These are phyloP conservation scores for Dendrobium huoshanense DNA, from an alignment of 106 monocot genomes.

Conservation along the genomic window DNA sequence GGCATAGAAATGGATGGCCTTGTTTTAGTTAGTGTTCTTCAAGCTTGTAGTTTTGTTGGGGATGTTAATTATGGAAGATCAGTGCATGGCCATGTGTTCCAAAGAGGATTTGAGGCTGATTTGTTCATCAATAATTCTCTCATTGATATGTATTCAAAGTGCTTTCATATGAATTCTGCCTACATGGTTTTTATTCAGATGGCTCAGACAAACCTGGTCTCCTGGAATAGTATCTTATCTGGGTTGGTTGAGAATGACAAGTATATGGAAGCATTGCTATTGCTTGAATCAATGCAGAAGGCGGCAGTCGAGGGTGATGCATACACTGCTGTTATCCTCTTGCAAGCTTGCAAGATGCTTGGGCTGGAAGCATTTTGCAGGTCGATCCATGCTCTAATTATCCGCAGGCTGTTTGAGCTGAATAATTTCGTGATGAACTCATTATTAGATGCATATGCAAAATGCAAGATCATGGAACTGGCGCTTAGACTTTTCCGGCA, in stretches of 20 bases:
- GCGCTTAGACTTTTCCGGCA: constrained; percentile 35
- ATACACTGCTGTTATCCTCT: constrained; percentile 54
- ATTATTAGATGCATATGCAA: constrained; percentile 67
- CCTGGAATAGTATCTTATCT: constrained; percentile 82
- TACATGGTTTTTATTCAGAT: constrained; percentile 27
- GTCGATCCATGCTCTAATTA: constrained; percentile 47
- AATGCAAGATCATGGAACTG: constrained; percentile 36
- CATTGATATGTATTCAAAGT: constrained; percentile 74
- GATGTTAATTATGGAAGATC: constrained; percentile 27
- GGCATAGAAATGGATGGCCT: constrained; percentile 38
- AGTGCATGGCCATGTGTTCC: constrained; percentile 42
- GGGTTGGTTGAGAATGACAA: constrained; percentile 43
- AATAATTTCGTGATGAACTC: constrained; percentile 45
- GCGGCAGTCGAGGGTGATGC: constrained; percentile 29
- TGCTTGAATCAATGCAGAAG: constrained; percentile 39
- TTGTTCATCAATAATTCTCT: constrained; percentile 69
- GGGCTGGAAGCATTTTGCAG: constrained; percentile 32
- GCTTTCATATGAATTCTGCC: constrained; percentile 47
- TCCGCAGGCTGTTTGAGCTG: constrained; percentile 22
- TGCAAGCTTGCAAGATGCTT: constrained; percentile 50
- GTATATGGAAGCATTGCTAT: constrained; percentile 29
- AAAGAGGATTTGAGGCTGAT: constrained; percentile 49
- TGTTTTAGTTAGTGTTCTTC: constrained; percentile 52
- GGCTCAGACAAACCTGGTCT: constrained; percentile 41
- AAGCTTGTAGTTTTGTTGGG: constrained; percentile 36